Conservation (phyloP, 1,284 basidiomycete genomes). For the Trichosporon sp. region DNA sequence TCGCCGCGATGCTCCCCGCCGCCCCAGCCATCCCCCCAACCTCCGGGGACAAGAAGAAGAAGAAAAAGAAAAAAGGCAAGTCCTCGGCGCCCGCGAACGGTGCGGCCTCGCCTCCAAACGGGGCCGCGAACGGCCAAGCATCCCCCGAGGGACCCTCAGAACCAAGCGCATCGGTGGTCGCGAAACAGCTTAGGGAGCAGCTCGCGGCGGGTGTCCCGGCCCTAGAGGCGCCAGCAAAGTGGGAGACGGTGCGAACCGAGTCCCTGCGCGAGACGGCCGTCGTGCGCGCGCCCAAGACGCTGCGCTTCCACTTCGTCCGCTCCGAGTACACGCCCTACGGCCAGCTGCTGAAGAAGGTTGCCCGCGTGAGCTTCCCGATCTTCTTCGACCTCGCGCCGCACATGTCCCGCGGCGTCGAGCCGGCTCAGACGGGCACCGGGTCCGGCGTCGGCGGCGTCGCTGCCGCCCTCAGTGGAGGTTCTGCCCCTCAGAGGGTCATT, state of each 20-base stretch:
- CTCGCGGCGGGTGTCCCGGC: conserved; percentile 58
- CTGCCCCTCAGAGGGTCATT: conserved; percentile 59
- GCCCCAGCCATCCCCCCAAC: background rate
- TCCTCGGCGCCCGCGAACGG: background rate
- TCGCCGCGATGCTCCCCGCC: background rate
- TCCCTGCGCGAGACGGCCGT: conserved; percentile 46
- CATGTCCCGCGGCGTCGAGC: conserved; percentile 50
- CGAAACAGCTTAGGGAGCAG: conserved; percentile 64
- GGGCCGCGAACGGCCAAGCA: conserved; percentile 1
- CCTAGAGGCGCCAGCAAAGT: conserved; percentile 38
- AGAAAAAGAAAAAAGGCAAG: conserved; percentile 29
- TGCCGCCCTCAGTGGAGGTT: background rate
- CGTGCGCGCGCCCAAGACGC: conserved; percentile 72
- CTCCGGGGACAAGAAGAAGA: conserved; percentile 15
- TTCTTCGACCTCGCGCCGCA: conserved; percentile 81
- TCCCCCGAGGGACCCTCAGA: no score
- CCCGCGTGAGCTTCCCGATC: conserved; percentile 78
- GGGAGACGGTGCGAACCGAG: conserved; percentile 45
- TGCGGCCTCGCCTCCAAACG: background rate
- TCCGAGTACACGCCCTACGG: conserved; percentile 70
- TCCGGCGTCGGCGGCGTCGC: background rate
- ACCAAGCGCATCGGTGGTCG: conserved; percentile 47
- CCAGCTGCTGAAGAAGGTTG: conserved; percentile 77
- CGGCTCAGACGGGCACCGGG: conserved; percentile 18
- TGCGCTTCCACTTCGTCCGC: conserved; percentile 83